Percentiles rank a stretch among this genome's conserved stretches.
These are phyloP conservation scores for Closterium sp. DNA, from an alignment of 139 green algal species.

Conservation along the genomic window DNA sequence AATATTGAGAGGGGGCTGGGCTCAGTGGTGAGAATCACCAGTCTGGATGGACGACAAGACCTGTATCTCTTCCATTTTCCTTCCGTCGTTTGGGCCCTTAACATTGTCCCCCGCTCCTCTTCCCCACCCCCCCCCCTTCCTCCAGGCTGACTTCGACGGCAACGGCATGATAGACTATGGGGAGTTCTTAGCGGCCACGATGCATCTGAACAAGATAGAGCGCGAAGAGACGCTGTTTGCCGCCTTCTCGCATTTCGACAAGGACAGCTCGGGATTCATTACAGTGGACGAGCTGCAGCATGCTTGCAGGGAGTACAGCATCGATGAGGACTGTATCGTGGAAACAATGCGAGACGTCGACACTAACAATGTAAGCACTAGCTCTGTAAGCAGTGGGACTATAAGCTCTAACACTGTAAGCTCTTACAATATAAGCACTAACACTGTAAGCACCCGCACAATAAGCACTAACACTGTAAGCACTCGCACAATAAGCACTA, in stretches of 20 bases:
- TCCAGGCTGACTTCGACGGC: constrained; percentile 59
- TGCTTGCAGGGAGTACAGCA: constrained; percentile 20
- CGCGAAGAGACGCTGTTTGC: constrained; percentile 41
- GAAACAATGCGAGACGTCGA: constrained; percentile 40
- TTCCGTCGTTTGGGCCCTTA: too few relatives aligned
- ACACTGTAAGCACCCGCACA: too few relatives aligned
- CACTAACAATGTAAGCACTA: constrained; percentile 38
- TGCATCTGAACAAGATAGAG: constrained; percentile 53
- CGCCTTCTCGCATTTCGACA: constrained; percentile 52
- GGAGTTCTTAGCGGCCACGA: constrained; percentile 68
- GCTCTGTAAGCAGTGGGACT: too few relatives aligned
- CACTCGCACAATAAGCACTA: too few relatives aligned
- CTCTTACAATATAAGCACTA: too few relatives aligned
- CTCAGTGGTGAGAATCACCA: constrained; percentile 71
- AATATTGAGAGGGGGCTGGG: constrained; percentile 77
- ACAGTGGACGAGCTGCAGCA: constrained; percentile 31
- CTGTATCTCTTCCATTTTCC: not conserved
- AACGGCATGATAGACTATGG: constrained; percentile 83
- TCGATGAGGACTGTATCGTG: constrained; percentile 23
- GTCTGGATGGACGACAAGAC: constrained; percentile 50
- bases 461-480: too few relatives aligned
- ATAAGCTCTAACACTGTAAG: too few relatives aligned
- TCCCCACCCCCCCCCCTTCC: too few relatives aligned
- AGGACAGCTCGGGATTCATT: constrained; percentile 33
- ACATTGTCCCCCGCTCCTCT: too few relatives aligned